Evolutionary conservation across 495 filamentous ascomycete genomes (phyloP).

Genomic region (Rhizodiscina lignyota): DNA sequence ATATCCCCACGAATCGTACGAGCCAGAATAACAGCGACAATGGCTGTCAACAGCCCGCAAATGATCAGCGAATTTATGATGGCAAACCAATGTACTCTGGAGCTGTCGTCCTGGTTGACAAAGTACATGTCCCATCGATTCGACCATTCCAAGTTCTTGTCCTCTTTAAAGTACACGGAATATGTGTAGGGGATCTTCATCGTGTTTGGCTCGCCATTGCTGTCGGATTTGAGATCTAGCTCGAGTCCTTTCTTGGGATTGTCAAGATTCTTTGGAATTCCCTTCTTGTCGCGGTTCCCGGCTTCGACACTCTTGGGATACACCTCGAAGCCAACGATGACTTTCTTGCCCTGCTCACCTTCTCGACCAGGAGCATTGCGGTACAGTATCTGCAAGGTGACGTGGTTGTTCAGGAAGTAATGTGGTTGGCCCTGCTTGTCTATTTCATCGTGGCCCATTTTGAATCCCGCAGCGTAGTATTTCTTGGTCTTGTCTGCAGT

Average conservation of each 20-base stretch:
- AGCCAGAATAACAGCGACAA: slow-evolving; percentile 73
- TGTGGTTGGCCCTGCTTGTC: slow-evolving; percentile 40
- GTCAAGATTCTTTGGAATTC: slow-evolving; percentile 52
- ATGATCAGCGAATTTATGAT: slow-evolving; percentile 87
- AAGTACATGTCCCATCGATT: slow-evolving; percentile 90
- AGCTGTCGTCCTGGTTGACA: slow-evolving; percentile 74
- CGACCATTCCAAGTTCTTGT: slow-evolving; percentile 66
- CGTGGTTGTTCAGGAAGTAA: slow-evolving; percentile 81
- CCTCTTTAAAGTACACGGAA: slow-evolving; percentile 83
- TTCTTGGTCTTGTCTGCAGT: slow-evolving; percentile 76
- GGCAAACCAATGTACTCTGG: slow-evolving; percentile 79
- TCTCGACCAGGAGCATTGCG: slow-evolving; percentile 52
- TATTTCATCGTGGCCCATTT: slow-evolving; percentile 64
- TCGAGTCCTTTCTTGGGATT: slow-evolving; percentile 46
- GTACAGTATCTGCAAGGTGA: slow-evolving; percentile 76
- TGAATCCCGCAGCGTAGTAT: slow-evolving; percentile 94
- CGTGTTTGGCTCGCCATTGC: slow-evolving; percentile 53
- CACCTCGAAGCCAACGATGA: slow-evolving; percentile 84
- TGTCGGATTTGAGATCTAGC: slow-evolving; percentile 32
- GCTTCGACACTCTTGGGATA: slow-evolving; percentile 73
- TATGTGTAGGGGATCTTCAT: slow-evolving; percentile 79
- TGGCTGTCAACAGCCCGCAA: slow-evolving; percentile 60
- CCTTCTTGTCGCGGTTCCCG: slow-evolving; percentile 34
- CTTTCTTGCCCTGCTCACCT: slow-evolving; percentile 56
- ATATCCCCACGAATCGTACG: slow-evolving; percentile 73